Percentiles rank a stretch among this genome's conserved stretches.
phyloP scores from a whole-genome alignment of 345 rosid species.

The Eucalyptus sideroxylon region DNA sequence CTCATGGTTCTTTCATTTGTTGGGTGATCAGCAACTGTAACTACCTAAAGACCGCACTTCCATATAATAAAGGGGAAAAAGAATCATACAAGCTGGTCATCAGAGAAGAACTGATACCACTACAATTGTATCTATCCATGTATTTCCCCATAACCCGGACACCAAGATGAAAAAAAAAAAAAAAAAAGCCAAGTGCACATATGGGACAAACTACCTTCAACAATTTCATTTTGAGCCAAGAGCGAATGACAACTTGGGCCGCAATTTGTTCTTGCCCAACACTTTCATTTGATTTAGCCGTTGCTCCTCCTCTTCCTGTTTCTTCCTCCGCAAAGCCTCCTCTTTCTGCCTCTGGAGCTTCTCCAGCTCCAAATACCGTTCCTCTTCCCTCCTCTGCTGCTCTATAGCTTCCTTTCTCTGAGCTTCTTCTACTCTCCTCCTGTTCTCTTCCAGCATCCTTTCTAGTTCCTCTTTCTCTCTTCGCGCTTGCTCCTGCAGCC shows the following conservation, averaged over 20 bases:
- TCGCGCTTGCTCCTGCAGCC: constrained; percentile 51
- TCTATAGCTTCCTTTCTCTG: constrained; percentile 83
- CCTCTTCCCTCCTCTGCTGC: constrained; percentile 80
- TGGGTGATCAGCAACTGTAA: not conserved
- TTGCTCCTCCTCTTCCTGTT: constrained; percentile 89
- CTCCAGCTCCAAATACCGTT: constrained; percentile 68
- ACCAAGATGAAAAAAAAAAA: not conserved
- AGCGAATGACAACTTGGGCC: constrained; percentile 89
- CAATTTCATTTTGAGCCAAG: constrained; percentile 61
- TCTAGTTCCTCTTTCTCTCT: constrained; percentile 70
- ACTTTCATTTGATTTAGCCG: constrained; percentile 80
- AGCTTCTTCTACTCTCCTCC: constrained; percentile 65
- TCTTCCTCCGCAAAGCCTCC: constrained; percentile 78
- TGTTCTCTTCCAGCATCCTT: constrained; percentile 68
- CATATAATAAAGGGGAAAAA: not conserved
- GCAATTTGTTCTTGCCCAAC: constrained; percentile 90
- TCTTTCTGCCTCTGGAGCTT: constrained; percentile 76
- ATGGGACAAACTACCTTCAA: not conserved
- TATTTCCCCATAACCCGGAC: not conserved
- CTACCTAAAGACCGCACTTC: not conserved
- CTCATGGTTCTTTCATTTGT: not conserved
- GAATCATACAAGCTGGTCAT: not conserved
- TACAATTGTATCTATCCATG: not conserved
- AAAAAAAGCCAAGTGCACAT: not conserved
- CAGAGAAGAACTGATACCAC: not conserved